Conservation (phyloP, 345 rosid genomes). For the Fremontodendron californicum region DNA sequence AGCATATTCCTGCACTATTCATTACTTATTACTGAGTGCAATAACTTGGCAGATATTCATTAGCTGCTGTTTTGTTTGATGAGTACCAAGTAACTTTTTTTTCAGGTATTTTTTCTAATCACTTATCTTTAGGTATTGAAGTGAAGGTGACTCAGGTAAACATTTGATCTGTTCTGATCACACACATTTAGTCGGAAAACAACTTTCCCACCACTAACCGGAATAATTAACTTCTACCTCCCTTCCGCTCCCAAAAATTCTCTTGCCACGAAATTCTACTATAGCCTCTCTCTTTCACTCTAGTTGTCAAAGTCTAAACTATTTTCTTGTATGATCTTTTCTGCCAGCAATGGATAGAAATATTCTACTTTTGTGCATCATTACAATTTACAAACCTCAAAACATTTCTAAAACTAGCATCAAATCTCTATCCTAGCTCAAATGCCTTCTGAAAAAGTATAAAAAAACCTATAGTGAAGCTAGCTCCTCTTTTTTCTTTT, state of each 20-base stretch:
- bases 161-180: neutral
- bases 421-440: slow-evolving; percentile 5
- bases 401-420: slow-evolving; percentile 2
- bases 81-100: neutral
- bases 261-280: neutral
- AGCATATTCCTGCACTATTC: neutral
- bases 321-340: neutral
- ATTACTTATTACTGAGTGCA: neutral
- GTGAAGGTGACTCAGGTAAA: neutral
- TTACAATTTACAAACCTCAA: too few species aligned
- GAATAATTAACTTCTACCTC: neutral
- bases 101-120: too few species aligned
- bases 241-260: neutral
- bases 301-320: neutral
- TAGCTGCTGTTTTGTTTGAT: neutral
- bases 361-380: too few species aligned
- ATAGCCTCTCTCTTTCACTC: slow-evolving; percentile 1
- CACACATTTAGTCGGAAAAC: neutral
- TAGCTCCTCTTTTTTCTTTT: too few species aligned
- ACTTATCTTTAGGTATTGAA: too few species aligned
- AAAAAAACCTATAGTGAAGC: too few species aligned
- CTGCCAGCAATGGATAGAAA: neutral
- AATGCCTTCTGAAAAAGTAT: neutral
- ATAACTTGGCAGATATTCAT: neutral
- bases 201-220: neutral